These are phyloP conservation scores for Aspergillus cejpii DNA, from an alignment of 2,329 filamentous ascomycete genomes.

Conservation along the genomic window DNA sequence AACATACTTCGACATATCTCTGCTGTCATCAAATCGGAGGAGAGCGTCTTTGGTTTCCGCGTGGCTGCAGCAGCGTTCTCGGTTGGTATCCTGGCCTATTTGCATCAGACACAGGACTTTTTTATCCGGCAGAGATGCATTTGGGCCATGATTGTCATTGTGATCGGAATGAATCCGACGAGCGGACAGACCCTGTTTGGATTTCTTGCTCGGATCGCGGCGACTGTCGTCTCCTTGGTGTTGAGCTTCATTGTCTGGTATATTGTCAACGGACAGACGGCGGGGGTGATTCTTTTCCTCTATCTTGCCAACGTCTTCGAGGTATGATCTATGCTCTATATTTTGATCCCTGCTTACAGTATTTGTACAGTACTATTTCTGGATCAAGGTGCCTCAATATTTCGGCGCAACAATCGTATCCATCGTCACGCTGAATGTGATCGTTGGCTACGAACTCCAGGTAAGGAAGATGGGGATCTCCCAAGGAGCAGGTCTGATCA, in stretches of 20 bases:
- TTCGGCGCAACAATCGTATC: conserved; percentile 54
- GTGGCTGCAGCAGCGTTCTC: conserved; percentile 65
- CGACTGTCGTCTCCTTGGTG: conserved; percentile 58
- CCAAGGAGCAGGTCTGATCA: background rate
- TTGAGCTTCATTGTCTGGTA: conserved; percentile 63
- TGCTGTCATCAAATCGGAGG: conserved; percentile 54
- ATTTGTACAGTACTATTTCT: conserved; percentile 51
- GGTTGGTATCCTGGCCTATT: conserved; percentile 60
- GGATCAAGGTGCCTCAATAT: conserved; percentile 60
- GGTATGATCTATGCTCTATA: conserved; percentile 13
- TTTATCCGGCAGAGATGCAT: conserved; percentile 63
- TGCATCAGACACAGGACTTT: conserved; percentile 57
- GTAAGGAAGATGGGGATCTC: conserved; percentile 4
- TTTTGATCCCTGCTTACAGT: conserved; percentile 2
- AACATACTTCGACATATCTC: conserved; percentile 52
- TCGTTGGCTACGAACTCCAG: conserved; percentile 68
- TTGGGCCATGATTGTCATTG: conserved; percentile 69
- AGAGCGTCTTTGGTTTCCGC: conserved; percentile 64
- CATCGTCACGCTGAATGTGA: conserved; percentile 54
- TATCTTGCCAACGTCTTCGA: conserved; percentile 59
- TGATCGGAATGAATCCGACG: conserved; percentile 61
- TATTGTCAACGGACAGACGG: conserved; percentile 56
- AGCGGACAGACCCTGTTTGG: conserved; percentile 64
- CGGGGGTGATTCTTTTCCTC: conserved; percentile 61
- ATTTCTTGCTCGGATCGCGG: conserved; percentile 57